Evolutionary conservation across 805 yeast species (phyloP).

Genomic region (Saturnispora sekii): DNA sequence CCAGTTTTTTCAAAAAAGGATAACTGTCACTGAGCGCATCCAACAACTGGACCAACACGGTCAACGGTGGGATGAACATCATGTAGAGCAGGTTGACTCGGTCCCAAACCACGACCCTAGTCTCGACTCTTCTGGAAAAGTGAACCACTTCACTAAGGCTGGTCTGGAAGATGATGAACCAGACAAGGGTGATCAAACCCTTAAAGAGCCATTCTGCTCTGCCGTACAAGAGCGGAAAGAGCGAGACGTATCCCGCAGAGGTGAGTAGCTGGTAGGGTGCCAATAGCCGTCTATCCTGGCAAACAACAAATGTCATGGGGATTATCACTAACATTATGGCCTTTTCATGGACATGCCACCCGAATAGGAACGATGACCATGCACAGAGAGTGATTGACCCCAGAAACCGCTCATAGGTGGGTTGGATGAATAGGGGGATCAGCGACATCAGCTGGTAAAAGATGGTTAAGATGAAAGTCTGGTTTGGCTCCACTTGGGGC

Average conservation of each 20-base stretch:
- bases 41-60: slow-evolving; percentile 33
- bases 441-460: slow-evolving; percentile 76
- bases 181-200: slow-evolving; percentile 64
- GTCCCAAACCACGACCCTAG: slow-evolving; percentile 56
- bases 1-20: slow-evolving; percentile 45
- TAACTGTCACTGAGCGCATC: slow-evolving; percentile 49
- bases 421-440: slow-evolving; percentile 59
- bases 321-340: slow-evolving; percentile 84
- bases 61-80: slow-evolving; percentile 57
- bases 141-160: slow-evolving; percentile 62
- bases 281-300: slow-evolving; percentile 60
- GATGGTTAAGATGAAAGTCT: slow-evolving; percentile 72
- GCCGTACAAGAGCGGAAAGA: slow-evolving; percentile 80
- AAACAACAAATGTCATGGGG: slow-evolving; percentile 73
- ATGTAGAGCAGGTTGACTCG: slow-evolving; percentile 59
- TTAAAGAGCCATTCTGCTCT: slow-evolving; percentile 75
- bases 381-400: slow-evolving; percentile 87
- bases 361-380: slow-evolving; percentile 82
- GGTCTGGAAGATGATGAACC: slow-evolving; percentile 72
- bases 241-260: slow-evolving; percentile 74
- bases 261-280: slow-evolving; percentile 63
- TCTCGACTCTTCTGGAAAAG: slow-evolving; percentile 29
- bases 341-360: slow-evolving; percentile 99
- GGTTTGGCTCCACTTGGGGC: slow-evolving; percentile 69
- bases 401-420: slow-evolving; percentile 67